phyloP scores from a whole-genome alignment of 768 basidiomycete species.

The Austroboletus eburneus region DNA sequence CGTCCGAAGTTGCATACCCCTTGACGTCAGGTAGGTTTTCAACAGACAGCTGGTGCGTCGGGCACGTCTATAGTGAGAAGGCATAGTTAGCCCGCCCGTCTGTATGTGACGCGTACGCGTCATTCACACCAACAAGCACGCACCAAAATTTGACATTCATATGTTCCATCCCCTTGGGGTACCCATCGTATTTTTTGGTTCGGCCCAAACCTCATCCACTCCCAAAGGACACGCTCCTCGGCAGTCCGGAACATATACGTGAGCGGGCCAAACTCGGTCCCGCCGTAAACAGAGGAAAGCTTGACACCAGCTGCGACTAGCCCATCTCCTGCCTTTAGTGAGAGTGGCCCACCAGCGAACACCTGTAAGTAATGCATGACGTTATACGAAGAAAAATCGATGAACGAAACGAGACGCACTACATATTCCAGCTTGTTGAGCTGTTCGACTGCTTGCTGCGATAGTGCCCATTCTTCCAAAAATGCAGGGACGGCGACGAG shows the following conservation, averaged over 20 bases:
- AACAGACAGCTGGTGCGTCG: slow-evolving; percentile 26
- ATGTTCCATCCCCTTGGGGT: slow-evolving; percentile 34
- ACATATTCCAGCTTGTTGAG: slow-evolving; percentile 17
- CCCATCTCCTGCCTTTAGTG: slow-evolving; percentile 33
- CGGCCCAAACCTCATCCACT: slow-evolving; percentile 29
- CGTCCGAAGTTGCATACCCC: slow-evolving; percentile 45
- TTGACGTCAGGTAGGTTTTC: slow-evolving; percentile 35
- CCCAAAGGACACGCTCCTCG: slow-evolving; percentile 30
- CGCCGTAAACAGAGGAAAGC: slow-evolving; percentile 34
- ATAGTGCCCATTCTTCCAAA: slow-evolving; percentile 23
- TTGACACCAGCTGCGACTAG: slow-evolving; percentile 34
- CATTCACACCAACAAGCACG: neutral
- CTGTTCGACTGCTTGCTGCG: slow-evolving; percentile 12
- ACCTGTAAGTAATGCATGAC: slow-evolving; percentile 12
- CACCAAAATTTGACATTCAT: slow-evolving; percentile 38
- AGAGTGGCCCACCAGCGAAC: slow-evolving; percentile 36
- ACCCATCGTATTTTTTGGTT: slow-evolving; percentile 31
- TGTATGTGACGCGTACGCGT: no score
- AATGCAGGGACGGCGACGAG: slow-evolving; percentile 20
- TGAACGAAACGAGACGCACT: slow-evolving; percentile 10
- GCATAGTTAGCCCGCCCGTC: neutral
- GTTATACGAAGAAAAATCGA: neutral
- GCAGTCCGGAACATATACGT: slow-evolving; percentile 7
- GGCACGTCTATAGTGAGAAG: slow-evolving; percentile 17
- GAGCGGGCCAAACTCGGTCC: slow-evolving; percentile 33